These are phyloP conservation scores for Parietaria judaica DNA, from an alignment of 306 rosid genomes.

Conservation along the genomic window DNA sequence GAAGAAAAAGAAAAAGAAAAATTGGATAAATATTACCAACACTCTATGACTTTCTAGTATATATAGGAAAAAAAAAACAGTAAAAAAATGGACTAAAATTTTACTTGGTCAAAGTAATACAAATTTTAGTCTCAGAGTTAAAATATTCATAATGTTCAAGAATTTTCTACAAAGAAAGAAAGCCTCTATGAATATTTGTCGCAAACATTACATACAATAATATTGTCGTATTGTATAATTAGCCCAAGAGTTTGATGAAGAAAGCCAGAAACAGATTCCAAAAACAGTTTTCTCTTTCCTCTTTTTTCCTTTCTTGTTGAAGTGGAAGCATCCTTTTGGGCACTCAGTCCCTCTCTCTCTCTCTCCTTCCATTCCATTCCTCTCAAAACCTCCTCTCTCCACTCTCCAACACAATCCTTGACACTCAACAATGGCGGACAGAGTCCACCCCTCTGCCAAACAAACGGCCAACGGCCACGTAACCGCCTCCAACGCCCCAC, in stretches of 20 bases:
- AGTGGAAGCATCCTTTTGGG: constrained; percentile 43
- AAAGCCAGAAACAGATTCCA: constrained; percentile 18
- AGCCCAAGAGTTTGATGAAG: no score
- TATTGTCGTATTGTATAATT: no score
- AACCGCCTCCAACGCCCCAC: neutral
- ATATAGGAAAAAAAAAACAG: no score
- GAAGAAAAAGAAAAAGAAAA: constrained; percentile 2
- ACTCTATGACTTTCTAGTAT: no score
- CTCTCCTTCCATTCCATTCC: constrained; percentile 12
- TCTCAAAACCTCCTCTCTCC: neutral
- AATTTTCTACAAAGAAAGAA: no score
- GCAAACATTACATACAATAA: no score
- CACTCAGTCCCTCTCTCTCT: constrained; percentile 19
- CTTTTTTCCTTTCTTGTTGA: constrained; percentile 8
- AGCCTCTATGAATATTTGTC: no score
- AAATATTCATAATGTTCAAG: no score
- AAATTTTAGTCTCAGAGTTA: no score
- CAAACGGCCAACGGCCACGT: constrained; percentile 30
- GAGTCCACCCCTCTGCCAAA: constrained; percentile 48
- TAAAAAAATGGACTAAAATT: no score
- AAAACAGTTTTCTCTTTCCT: neutral
- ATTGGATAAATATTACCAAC: no score
- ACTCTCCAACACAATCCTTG: neutral
- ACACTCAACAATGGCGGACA: constrained; percentile 44
- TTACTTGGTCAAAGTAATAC: no score